Base-by-base conservation (phyloP, 495 filamentous ascomycete genomes). In the Aspergillus baeticus region DNA sequence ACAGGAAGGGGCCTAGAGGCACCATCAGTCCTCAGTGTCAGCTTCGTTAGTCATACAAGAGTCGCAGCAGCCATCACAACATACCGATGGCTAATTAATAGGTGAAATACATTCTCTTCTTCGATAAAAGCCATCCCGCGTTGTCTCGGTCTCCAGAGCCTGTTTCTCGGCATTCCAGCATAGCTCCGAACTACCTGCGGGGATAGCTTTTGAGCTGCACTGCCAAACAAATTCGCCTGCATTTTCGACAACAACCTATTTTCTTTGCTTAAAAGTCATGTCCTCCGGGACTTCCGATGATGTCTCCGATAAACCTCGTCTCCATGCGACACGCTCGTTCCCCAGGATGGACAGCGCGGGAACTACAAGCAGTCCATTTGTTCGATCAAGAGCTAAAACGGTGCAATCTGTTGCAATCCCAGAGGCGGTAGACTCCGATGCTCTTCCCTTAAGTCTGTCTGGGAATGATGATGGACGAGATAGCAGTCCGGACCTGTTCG, bases 341-440 rank as follows among this genome's bases (percentile, higher is more conserved):
- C 79, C 77, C 58, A 78, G 81, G 41, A 76, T 83, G 59, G 78
- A 81, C 18, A 62, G 66, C n/a, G 62, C 77, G 15, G 66, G 77
- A 5, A 57, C 60, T 50, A 29, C 26, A 29, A 29, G 26, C 26
- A 79, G 64, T 55, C 75, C 71, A 52, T 63, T 69, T 57, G 64
- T 60, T 70, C 66, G 76, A 18, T 81, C 79, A 61, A 75, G 87
- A 63, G 84, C 88, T 15, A 86, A 76, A 66, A 88, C 86, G 1
- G 68, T 87, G 23, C 83, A 87, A 59, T 82, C 81, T 65, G 73
- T 73, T 13, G 63, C 77, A 7, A 67, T 76, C 34, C 63, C 81
- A 5, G 76, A 79, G 21, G 65, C 71, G 38, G 65, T 70, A 21
- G 67, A 69, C 22, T 55, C 75, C 4, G 60, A 70, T 10, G 49